A percentile compares a stretch with the other conserved stretches of the same genome.
Conservation (phyloP, 2,329 filamentous ascomycete species). For the Thelonectria blattea region DNA sequence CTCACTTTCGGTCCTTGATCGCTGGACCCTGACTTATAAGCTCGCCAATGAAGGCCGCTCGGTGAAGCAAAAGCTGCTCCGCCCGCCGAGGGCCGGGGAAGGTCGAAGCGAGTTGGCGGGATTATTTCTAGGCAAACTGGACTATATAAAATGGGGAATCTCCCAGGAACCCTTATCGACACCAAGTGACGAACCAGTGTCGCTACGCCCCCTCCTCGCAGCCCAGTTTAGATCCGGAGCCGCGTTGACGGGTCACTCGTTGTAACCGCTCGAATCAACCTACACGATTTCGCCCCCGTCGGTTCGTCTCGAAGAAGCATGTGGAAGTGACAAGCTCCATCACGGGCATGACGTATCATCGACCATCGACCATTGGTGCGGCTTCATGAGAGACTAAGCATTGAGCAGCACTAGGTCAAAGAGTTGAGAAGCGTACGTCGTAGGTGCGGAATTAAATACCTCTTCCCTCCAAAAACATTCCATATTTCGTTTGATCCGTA, state of each 20-base stretch:
- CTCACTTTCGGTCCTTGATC: background rate
- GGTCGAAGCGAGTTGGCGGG: background rate
- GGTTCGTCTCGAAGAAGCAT: background rate
- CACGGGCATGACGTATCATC: background rate
- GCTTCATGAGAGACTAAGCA: background rate
- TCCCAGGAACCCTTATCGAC: background rate
- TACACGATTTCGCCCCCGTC: background rate
- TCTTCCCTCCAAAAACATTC: background rate
- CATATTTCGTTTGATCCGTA: background rate
- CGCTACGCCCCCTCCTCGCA: background rate
- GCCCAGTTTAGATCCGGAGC: background rate
- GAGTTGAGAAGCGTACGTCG: background rate
- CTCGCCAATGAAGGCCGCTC: background rate
- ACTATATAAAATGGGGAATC: background rate
- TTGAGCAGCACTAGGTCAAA: background rate
- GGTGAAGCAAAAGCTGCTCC: background rate
- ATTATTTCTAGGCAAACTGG: background rate
- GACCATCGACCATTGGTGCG: background rate
- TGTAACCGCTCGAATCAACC: conserved; percentile 23
- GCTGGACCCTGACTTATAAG: background rate
- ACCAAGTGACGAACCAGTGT: no score
- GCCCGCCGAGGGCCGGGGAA: background rate
- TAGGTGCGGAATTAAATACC: background rate
- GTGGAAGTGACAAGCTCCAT: background rate
- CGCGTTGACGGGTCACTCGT: background rate